Evolutionary conservation across 495 filamentous ascomycete genomes (phyloP), one percentile per base, ranked within the genome.

Genomic region (Geoglossum glabrum): DNA sequence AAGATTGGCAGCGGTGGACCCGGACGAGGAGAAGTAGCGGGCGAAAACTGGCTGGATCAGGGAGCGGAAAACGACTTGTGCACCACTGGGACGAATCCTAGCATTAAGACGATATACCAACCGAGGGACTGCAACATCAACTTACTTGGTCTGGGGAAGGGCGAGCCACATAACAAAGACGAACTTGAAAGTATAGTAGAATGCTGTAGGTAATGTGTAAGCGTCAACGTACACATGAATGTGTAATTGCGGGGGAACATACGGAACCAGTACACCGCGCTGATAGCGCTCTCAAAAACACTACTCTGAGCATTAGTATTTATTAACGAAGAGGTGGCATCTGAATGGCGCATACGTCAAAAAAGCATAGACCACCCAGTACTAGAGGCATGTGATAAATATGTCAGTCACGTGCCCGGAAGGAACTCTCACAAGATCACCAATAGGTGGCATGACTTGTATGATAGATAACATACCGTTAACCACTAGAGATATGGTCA

Each of bases 131-230:
- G 17, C 50, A 54, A 33, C 19, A 60, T 47, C 54, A 34, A 76
- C 83, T 68, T 82, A 97, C 92, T 74, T 75, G 75, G 89, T 93
- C 71, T 86, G 81, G 64, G 92, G 92, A 61, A 99, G 86, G 62
- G 90, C 83, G 73, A 97, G 86, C 93, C 93, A 99, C 67, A 99
- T 80, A 64, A 96, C 74, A 66, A 96, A 80, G 66, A 88, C 78
- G 68, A 99, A 95, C 77, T 99, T 99, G 84, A 97, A 97, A 73
- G 90, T 92, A 74, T 87, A 99, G 82, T 99, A 99, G 79, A 99
- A 99, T 66, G 92, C 79, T 82, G 58, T 55, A 2, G 28, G 5
- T 21, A 21, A 15, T 23, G 19, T 31, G 23, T 28, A 13, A 28
- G 49, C 11, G 25, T 50, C 46, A 28, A 25, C 2, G 21, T 31